phyloP scores from a whole-genome alignment of 805 yeast genomes.

The Sugiyamaella smithiae region DNA sequence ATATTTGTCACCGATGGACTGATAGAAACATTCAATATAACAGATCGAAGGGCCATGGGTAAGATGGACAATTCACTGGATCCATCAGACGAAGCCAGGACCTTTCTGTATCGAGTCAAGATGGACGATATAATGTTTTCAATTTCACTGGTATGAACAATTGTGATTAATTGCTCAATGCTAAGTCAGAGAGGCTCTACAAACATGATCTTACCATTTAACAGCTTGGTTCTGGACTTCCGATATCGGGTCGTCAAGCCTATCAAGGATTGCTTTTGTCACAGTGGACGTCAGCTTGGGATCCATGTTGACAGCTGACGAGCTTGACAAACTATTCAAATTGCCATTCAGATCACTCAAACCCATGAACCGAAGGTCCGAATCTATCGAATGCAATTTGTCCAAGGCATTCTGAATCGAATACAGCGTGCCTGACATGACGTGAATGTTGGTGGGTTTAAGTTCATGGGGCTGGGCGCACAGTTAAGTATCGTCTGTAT shows the following conservation, averaged over 20 bases:
- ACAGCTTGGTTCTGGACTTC: constrained; percentile 77
- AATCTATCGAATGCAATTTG: constrained; percentile 42
- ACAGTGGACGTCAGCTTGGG: constrained; percentile 29
- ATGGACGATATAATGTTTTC: constrained; percentile 9
- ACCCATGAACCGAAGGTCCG: constrained; percentile 84
- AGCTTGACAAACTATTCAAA: constrained; percentile 25
- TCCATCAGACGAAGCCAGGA: constrained; percentile 10
- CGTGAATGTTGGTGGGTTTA: too few species aligned
- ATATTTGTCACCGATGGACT: constrained; percentile 26
- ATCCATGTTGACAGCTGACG: constrained; percentile 29
- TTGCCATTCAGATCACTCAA: constrained; percentile 61
- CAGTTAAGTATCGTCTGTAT: too few species aligned
- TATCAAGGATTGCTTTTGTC: constrained; percentile 41
- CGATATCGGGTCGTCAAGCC: constrained; percentile 58
- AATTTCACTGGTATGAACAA: constrained; percentile 10
- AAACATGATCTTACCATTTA: constrained; percentile 35
- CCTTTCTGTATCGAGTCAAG: constrained; percentile 14
- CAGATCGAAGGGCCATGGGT: constrained; percentile 35
- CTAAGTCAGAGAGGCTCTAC: background rate
- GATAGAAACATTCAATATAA: constrained; percentile 27
- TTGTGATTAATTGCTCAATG: constrained; percentile 20
- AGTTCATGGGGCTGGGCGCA: background rate
- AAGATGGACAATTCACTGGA: constrained; percentile 34
- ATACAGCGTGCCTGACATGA: constrained; percentile 2
- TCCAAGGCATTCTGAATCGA: constrained; percentile 2